Percentiles rank a stretch among this genome's conserved stretches.
Conservation (phyloP, 306 rosid species). For the Inga oerstediana region DNA sequence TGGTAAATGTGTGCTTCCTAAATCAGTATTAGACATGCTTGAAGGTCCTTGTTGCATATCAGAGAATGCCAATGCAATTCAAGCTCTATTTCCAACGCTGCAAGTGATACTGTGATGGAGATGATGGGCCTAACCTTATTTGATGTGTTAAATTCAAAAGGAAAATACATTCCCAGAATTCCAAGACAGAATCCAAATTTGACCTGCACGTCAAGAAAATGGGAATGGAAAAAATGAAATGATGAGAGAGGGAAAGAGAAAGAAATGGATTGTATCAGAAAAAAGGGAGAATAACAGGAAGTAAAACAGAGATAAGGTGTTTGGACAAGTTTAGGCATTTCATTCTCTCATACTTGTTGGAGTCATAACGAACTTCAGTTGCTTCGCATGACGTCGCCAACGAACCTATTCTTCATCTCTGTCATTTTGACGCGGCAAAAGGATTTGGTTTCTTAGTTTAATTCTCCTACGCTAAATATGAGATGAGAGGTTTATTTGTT, state of each 20-base stretch:
- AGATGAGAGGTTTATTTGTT: not conserved
- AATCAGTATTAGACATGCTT: not conserved
- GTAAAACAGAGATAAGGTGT: not conserved
- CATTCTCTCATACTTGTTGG: not conserved
- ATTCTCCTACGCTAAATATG: not conserved
- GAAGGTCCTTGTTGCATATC: not conserved
- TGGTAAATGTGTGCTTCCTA: not conserved
- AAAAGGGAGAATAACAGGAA: not conserved
- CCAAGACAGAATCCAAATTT: not conserved
- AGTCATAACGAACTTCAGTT: not conserved
- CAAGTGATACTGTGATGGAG: not conserved
- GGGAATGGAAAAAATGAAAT: not conserved
- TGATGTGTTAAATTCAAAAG: not conserved
- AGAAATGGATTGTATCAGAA: not conserved
- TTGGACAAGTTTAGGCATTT: not conserved
- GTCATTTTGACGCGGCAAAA: not conserved
- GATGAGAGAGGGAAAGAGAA: not conserved
- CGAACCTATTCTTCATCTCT: not conserved
- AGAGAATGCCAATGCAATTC: not conserved
- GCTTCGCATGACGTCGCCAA: not conserved
- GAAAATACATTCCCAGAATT: not conserved
- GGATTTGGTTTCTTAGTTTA: not conserved
- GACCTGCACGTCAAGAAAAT: not conserved
- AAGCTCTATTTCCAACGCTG: not conserved
- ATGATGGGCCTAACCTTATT: conserved; percentile 8